These are phyloP conservation scores for Mollisiaceae sp. DNA, from an alignment of 2,329 filamentous ascomycete genomes.

Conservation along the genomic window DNA sequence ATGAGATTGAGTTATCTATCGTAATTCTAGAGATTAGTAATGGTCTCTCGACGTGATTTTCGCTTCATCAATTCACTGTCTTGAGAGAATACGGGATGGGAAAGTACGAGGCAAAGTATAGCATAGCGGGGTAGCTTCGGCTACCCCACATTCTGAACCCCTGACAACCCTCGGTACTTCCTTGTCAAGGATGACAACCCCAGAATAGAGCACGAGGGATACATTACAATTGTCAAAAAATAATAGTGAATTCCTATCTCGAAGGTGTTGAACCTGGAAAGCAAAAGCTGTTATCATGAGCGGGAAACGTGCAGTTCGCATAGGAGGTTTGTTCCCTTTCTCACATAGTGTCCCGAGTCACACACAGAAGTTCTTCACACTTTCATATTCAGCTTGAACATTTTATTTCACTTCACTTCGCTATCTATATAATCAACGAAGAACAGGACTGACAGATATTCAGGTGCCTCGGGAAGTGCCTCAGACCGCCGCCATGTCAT, in stretches of 20 bases:
- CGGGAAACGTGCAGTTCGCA: background rate
- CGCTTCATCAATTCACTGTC: too few species aligned
- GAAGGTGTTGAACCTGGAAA: background rate
- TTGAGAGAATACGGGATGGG: too few species aligned
- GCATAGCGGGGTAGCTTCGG: too few species aligned
- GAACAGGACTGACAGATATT: background rate
- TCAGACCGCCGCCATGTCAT: constrained; percentile 53
- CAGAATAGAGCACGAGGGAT: too few species aligned
- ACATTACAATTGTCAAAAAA: too few species aligned
- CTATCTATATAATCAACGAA: background rate
- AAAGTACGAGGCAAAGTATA: too few species aligned
- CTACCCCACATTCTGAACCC: too few species aligned
- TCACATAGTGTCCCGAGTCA: background rate
- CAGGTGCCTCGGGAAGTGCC: constrained; percentile 51
- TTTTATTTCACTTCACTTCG: background rate
- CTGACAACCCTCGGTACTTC: too few species aligned
- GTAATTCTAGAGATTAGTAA: too few species aligned
- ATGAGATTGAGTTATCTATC: too few species aligned
- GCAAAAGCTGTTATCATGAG: background rate
- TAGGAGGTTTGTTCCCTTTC: background rate
- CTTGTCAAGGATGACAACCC: too few species aligned
- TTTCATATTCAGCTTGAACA: background rate
- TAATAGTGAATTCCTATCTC: background rate
- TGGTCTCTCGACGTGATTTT: too few species aligned
- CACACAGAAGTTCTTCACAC: background rate